Evolutionary conservation across 352 stramenopile genomes (phyloP).

Genomic region (Achlya hypogyna): DNA sequence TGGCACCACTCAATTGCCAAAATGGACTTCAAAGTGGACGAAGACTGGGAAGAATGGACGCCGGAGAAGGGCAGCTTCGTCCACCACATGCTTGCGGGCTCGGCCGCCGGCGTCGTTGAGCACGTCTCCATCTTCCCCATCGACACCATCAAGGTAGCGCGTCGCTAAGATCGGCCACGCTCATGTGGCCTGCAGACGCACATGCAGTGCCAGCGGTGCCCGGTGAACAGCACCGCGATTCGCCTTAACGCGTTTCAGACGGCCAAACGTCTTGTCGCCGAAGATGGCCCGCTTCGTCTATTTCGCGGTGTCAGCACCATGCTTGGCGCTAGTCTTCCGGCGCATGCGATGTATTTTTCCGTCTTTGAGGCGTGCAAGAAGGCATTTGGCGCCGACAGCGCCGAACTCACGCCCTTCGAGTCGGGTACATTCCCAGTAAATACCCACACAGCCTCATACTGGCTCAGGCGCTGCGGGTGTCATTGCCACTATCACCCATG

Average conservation of each 20-base stretch:
- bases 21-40: slow-evolving; percentile 36
- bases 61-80: slow-evolving; percentile 89
- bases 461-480: slow-evolving; percentile 80
- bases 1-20: slow-evolving; percentile 1
- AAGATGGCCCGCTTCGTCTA: slow-evolving; percentile 76
- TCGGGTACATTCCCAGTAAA: slow-evolving; percentile 29
- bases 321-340: slow-evolving; percentile 95
- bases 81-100: slow-evolving; percentile 92
- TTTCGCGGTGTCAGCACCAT: slow-evolving; percentile 98
- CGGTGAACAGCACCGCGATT: slow-evolving; percentile 48
- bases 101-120: slow-evolving; percentile 93
- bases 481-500: slow-evolving; percentile 92
- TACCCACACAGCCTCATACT: slow-evolving; percentile 21
- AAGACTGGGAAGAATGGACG: slow-evolving; percentile 92
- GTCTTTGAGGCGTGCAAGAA: slow-evolving; percentile 88
- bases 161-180: neutral
- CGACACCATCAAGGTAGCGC: slow-evolving; percentile 70
- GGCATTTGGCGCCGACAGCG: slow-evolving; percentile 54
- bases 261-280: slow-evolving; percentile 41
- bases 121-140: slow-evolving; percentile 97
- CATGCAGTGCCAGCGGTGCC: slow-evolving; percentile 88
- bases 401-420: slow-evolving; percentile 57
- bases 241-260: slow-evolving; percentile 55
- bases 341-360: slow-evolving; percentile 91
- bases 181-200: slow-evolving; percentile 78